Percentiles rank a stretch among this genome's conserved stretches.
Evolutionary conservation across 768 basidiomycete genomes (phyloP).

Genomic region (Lentinula lateritia): DNA sequence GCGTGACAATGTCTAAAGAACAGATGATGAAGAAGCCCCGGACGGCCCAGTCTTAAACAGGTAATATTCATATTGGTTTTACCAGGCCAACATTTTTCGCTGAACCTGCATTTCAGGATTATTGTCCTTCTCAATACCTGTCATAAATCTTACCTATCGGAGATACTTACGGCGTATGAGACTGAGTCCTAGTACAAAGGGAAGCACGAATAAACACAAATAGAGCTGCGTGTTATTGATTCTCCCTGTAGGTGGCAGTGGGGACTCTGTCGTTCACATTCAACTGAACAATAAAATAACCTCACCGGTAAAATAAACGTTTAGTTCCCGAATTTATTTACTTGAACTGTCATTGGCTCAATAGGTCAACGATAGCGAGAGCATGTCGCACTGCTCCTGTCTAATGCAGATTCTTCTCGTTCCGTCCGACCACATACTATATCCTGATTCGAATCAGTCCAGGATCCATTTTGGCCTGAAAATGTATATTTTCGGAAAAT

Average conservation of each 20-base stretch:
- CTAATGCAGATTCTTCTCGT: too few relatives aligned
- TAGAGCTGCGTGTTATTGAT: neutral
- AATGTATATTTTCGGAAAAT: too few relatives aligned
- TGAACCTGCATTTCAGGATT: neutral
- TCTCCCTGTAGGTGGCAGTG: neutral
- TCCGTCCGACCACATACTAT: too few relatives aligned
- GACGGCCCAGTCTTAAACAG: neutral
- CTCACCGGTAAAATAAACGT: too few relatives aligned
- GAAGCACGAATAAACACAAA: neutral
- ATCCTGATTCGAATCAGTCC: too few relatives aligned
- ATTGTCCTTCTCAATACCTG: neutral
- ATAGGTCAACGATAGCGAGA: too few relatives aligned
- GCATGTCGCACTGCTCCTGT: too few relatives aligned
- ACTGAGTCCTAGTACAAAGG: neutral
- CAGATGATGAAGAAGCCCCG: neutral
- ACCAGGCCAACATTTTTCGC: neutral
- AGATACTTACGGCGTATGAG: neutral
- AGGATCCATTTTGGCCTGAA: too few relatives aligned
- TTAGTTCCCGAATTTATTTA: too few relatives aligned
- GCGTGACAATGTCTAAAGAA: neutral
- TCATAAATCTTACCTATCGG: neutral
- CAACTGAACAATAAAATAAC: too few relatives aligned
- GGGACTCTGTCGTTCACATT: neutral
- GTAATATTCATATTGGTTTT: neutral
- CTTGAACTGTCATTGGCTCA: too few relatives aligned